These are phyloP conservation scores for Fusarium sp. DNA, from an alignment of 2,329 filamentous ascomycete species.

Conservation along the genomic window DNA sequence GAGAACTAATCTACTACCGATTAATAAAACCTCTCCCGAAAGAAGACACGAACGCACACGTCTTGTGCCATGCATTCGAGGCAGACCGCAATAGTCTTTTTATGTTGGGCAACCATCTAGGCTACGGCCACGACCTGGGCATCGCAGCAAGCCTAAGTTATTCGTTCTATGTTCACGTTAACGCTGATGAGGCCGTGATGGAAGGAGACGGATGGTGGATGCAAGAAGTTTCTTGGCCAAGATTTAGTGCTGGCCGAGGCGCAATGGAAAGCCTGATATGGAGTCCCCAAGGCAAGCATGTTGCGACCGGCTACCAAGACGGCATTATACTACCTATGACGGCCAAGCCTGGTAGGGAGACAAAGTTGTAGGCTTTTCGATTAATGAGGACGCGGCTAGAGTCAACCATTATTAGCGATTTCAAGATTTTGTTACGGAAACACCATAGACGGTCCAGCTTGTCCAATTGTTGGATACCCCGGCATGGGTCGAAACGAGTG, in stretches of 20 bases:
- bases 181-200: constrained; percentile 59
- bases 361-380: background rate
- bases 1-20: constrained; percentile 60
- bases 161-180: constrained; percentile 61
- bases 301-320: constrained; percentile 64
- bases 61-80: constrained; percentile 59
- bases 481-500: too few species aligned
- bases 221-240: constrained; percentile 59
- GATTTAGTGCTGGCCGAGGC: constrained; percentile 55
- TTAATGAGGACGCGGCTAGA: background rate
- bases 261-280: constrained; percentile 61
- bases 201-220: constrained; percentile 60
- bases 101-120: constrained; percentile 59
- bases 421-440: background rate
- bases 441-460: background rate
- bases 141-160: constrained; percentile 58
- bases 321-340: constrained; percentile 50
- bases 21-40: constrained; percentile 53
- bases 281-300: constrained; percentile 61
- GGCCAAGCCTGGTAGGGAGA: background rate
- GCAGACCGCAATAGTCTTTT: constrained; percentile 63
- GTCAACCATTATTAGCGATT: background rate
- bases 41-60: constrained; percentile 54
- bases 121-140: constrained; percentile 53
- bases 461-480: background rate